These are phyloP conservation scores for Globisporangium rhizosaccharum DNA, from an alignment of 352 stramenopile genomes.

Conservation along the genomic window DNA sequence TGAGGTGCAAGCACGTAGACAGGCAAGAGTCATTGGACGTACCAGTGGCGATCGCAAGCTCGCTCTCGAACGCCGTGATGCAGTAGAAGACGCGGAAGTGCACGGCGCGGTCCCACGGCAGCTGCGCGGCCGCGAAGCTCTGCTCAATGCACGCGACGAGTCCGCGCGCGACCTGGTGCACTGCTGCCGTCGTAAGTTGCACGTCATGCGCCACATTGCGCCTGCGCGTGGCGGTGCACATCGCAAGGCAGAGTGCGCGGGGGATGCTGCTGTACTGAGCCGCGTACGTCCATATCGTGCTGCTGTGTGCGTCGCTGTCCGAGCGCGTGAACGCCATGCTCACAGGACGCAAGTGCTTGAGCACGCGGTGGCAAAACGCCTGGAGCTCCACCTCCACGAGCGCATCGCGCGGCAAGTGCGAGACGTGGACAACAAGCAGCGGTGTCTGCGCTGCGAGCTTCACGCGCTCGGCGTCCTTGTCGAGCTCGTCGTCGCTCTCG, in stretches of 20 bases:
- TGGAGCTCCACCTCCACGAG: constrained; percentile 76
- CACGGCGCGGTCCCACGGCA: constrained; percentile 59
- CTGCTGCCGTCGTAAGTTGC: constrained; percentile 18
- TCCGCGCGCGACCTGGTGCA: constrained; percentile 20
- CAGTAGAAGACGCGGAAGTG: constrained; percentile 75
- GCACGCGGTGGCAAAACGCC: constrained; percentile 55
- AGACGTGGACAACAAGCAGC: constrained; percentile 61
- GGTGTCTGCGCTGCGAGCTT: constrained; percentile 43
- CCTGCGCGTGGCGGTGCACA: constrained; percentile 18
- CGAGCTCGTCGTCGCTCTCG: constrained; percentile 69
- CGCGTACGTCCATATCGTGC: constrained; percentile 6
- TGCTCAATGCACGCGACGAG: constrained; percentile 13
- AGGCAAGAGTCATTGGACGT: background rate
- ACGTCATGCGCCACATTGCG: background rate
- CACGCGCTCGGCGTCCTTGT: constrained; percentile 47
- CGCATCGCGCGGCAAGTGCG: constrained; percentile 55
- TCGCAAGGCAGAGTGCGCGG: constrained; percentile 46
- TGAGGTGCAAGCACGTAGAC: background rate
- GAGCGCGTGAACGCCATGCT: constrained; percentile 7
- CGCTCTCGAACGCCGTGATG: constrained; percentile 35
- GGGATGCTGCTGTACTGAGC: constrained; percentile 31
- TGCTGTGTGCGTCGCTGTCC: background rate
- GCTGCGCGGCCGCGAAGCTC: constrained; percentile 29
- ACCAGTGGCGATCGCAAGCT: constrained; percentile 41
- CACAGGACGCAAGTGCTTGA: constrained; percentile 43